Evolutionary conservation across 495 filamentous ascomycete genomes (phyloP), one percentile per base, ranked within the genome.

Genomic region (Penicillium desertorum): DNA sequence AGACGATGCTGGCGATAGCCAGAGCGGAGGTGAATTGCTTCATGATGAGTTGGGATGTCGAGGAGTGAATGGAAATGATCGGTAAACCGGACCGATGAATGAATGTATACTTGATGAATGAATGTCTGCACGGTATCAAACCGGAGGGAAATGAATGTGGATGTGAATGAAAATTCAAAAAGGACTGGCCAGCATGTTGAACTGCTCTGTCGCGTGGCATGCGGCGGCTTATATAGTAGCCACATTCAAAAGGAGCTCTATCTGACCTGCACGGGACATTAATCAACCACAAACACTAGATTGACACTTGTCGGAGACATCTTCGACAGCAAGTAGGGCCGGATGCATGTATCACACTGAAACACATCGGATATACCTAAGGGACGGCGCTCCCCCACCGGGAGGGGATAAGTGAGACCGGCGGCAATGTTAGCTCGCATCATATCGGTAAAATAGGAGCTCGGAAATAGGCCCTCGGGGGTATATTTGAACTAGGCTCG

Each of bases 1-100:
- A 64, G 59, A 78, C 65, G n/a, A 86, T 65, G 62, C 74, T 70
- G 51, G 79, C 76, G 42, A 85, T 63, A 58, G 69, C 67, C 54
- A 71, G 60, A 45, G 67, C 34, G 45, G 66, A 48, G n/a, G 60
- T 65, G 45, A 65, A 64, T 30, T 67, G 63, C 65, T 73, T 74
- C 73, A 76, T 76, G 12, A n/a, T 49, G 59, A 48, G 45, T 50
- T 44, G 45, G 19, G 22, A 55, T 41, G 45, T 56, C 34, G 46
- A 46, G 41, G 36, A 70, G 56, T 55, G 65, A 67, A 62, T 60
- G 62, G 55, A 63, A 66, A 27, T 41, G 50, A 62, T 62, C 62
- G 66, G 65, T 72, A 73, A 65, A 68, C 68, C 71, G 59, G 66
- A 67, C 65, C 66, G 67, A 63, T n/a, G 37, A 62, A 55, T 45